Evolutionary conservation across 768 basidiomycete species (phyloP), one percentile per base, ranked within the genome.

Genomic region (Nidularia sp.): DNA sequence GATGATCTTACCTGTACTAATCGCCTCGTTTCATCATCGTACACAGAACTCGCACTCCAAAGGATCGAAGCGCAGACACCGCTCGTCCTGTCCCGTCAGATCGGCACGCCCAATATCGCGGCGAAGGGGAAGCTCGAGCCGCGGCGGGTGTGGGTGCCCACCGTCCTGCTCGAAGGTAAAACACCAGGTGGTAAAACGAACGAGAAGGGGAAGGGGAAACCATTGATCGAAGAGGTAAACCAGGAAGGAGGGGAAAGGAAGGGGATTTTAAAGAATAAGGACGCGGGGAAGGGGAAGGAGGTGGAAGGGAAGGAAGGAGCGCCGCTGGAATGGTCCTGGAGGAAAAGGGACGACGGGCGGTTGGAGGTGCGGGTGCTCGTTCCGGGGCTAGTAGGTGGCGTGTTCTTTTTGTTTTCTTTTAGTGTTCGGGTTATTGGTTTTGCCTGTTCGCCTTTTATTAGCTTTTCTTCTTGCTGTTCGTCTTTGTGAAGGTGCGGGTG

Each of bases 81-180:
- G 3, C 61, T 89, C n/a, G 56, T 71, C 0, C 76, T 91, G 43
- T 88, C 89, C 1, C 80, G 88, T 22, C 74, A 80, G 46, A 81
- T 92, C 54, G 78, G 77, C 22, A 86, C 79, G 0, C 90, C 90
- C 4, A 93, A 92, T 65, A 88, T 93, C 49, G 68, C 77, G 2
- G 83, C 83, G 49, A 93, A 92, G 64, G 90, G 90, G n/a, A 79
- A 75, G 58, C 77, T 85, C 1, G 60, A 62, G 29, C 75, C 82
- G 10, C 81, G 88, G 34, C 77, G 75, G 9, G 83, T 83, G 1
- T 62, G 71, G 41, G 71, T 91, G 25, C 85, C 86, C 4, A 57
- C 71, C 15, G 58, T 69, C 4, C 66, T 82, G 18, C 71, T 70
- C 49, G 33, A 48, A 44, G 49, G 47, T 42, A 53, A 10, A 35